phyloP scores from a whole-genome alignment of 192 early-diverging fungal genomes.

The Obelidium mucronatum region DNA sequence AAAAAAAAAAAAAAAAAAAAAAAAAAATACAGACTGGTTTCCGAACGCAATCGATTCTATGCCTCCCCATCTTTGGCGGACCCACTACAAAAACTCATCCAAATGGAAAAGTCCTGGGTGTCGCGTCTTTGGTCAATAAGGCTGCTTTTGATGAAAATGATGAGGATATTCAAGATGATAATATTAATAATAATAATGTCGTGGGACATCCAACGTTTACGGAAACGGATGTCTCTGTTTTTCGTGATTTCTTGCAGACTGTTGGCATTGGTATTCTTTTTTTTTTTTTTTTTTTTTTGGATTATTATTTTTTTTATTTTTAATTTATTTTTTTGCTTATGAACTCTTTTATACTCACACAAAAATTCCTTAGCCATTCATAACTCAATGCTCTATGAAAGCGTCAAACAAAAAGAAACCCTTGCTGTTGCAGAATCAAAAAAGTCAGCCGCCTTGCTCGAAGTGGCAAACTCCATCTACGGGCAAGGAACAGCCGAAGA shows the following conservation, averaged over 20 bases:
- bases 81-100: background rate
- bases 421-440: constrained; percentile 18
- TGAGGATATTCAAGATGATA: background rate
- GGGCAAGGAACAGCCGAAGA: constrained; percentile 3
- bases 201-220: constrained; percentile 16
- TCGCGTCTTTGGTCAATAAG: constrained; percentile 36
- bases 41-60: constrained; percentile 43
- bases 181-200: background rate
- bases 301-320: background rate
- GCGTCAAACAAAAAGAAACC: constrained; percentile 26
- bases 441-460: constrained; percentile 32
- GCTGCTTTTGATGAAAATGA: background rate
- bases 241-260: constrained; percentile 30
- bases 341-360: background rate
- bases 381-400: constrained; percentile 34
- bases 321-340: background rate
- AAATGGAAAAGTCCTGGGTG: constrained; percentile 24
- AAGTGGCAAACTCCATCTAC: constrained; percentile 34
- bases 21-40: constrained; percentile 36
- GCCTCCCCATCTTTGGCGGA: constrained; percentile 43
- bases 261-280: constrained; percentile 34
- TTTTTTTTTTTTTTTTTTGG: background rate
- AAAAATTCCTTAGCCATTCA: too few relatives aligned
- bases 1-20: background rate
- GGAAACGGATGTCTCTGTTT: constrained; percentile 17